phyloP scores from a whole-genome alignment of 2,329 filamentous ascomycete genomes.

The Lomentospora prolificans region DNA sequence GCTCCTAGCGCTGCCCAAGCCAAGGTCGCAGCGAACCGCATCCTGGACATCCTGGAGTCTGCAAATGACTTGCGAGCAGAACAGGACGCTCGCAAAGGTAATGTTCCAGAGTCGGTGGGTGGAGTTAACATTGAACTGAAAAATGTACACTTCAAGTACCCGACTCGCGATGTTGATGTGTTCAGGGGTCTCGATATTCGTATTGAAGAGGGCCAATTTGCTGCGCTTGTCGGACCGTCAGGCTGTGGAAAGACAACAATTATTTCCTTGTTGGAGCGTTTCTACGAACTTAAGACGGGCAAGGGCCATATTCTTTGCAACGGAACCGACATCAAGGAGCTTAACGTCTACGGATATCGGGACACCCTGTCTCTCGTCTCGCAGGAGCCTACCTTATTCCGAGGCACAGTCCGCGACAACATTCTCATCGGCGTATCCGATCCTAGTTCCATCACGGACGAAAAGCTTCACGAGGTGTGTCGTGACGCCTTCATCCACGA shows the following conservation, averaged over 20 bases:
- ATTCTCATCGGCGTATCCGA: conserved; percentile 34
- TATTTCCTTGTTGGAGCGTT: conserved; percentile 39
- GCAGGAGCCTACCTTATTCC: conserved; percentile 30
- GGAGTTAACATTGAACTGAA: conserved; percentile 47
- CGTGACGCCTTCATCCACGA: conserved; percentile 45
- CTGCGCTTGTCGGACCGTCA: conserved; percentile 46
- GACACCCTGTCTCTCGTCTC: conserved; percentile 28
- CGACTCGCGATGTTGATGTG: conserved; percentile 44
- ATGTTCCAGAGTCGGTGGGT: conserved; percentile 33
- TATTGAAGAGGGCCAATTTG: conserved; percentile 35
- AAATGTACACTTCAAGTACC: conserved; percentile 51
- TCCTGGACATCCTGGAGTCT: conserved; percentile 31
- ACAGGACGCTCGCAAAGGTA: conserved; percentile 19
- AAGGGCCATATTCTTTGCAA: conserved; percentile 21
- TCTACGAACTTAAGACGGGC: conserved; percentile 28
- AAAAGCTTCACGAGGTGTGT: conserved; percentile 37
- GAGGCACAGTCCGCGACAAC: conserved; percentile 45
- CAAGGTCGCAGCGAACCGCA: conserved; percentile 48
- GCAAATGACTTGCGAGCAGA: conserved; percentile 30
- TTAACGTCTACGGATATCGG: conserved; percentile 21
- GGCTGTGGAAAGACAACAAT: conserved; percentile 53
- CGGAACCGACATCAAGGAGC: conserved; percentile 19
- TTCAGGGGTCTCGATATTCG: conserved; percentile 46
- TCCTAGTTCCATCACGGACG: conserved; percentile 17
- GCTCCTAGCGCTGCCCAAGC: conserved; percentile 54